Conservation (phyloP, 108 stramenopile genomes). For the Mayamaea pseudoterrestris region DNA sequence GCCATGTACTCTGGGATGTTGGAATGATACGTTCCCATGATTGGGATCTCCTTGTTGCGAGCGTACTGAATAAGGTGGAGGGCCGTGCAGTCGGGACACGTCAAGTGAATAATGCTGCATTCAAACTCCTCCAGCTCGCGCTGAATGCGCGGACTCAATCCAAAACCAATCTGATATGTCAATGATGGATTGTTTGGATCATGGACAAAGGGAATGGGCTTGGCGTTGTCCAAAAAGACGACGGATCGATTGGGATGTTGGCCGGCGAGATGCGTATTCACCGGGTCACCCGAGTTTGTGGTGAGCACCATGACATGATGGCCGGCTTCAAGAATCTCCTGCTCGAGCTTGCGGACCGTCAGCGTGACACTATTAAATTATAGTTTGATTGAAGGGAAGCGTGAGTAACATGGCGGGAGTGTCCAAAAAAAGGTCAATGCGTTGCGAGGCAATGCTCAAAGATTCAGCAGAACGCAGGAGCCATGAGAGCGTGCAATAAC, state of each 20-base stretch:
- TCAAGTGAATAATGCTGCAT: slow-evolving; percentile 43
- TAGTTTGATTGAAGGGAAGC: background rate
- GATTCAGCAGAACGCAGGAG: no score
- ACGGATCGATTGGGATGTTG: slow-evolving; percentile 38
- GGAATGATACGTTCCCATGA: slow-evolving; percentile 60
- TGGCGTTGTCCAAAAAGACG: slow-evolving; percentile 40
- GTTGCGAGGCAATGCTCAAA: no score
- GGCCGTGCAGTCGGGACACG: slow-evolving; percentile 35
- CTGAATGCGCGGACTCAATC: slow-evolving; percentile 13
- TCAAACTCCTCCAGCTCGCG: slow-evolving; percentile 29
- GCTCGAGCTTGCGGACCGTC: slow-evolving; percentile 59
- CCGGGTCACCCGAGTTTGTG: slow-evolving; percentile 28
- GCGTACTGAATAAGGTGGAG: slow-evolving; percentile 40
- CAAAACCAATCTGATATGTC: slow-evolving; percentile 33
- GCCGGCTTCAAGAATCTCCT: slow-evolving; percentile 39
- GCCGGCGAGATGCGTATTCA: slow-evolving; percentile 35
- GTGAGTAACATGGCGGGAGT: background rate
- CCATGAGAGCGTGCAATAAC: no score
- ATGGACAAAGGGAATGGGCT: slow-evolving; percentile 30
- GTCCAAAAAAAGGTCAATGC: background rate
- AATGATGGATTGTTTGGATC: slow-evolving; percentile 33
- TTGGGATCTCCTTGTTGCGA: slow-evolving; percentile 24
- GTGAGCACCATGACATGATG: slow-evolving; percentile 42
- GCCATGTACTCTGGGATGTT: slow-evolving; percentile 60
- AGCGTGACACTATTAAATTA: slow-evolving; percentile 26